These are phyloP conservation scores for Thalassiosira sp. DNA, from an alignment of 352 stramenopile genomes.

Conservation along the genomic window DNA sequence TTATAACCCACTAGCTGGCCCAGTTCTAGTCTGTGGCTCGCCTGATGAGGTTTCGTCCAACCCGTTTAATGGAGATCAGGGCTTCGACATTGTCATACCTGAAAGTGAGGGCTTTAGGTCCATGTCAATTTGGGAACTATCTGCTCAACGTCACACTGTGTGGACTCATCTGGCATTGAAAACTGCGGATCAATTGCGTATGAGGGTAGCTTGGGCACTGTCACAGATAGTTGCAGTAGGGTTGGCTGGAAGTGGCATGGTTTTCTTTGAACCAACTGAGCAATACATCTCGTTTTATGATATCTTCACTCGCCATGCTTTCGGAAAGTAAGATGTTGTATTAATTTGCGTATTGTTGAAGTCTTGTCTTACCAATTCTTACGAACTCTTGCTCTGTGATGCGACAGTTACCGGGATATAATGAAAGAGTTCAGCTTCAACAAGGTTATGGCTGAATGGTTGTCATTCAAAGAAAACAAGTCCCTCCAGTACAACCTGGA, in stretches of 20 bases:
- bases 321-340: conserved; percentile 59
- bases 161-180: conserved; percentile 58
- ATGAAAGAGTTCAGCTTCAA: conserved; percentile 57
- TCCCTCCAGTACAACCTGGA: conserved; percentile 32
- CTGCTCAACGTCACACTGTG: conserved; percentile 39
- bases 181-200: conserved; percentile 62
- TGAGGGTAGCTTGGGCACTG: conserved; percentile 73
- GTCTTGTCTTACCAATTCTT: background rate
- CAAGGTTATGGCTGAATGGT: conserved; percentile 42
- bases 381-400: no score
- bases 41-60: background rate
- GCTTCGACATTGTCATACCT: conserved; percentile 29
- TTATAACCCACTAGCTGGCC: conserved; percentile 16
- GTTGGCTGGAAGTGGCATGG: background rate
- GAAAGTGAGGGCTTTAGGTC: conserved; percentile 9
- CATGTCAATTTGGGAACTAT: conserved; percentile 8
- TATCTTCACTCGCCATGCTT: conserved; percentile 62
- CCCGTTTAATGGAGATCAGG: conserved; percentile 20
- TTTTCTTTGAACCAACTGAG: conserved; percentile 42
- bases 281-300: conserved; percentile 61
- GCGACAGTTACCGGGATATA: conserved; percentile 30
- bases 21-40: conserved; percentile 15
- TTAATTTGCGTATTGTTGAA: no score
- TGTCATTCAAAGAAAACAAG: conserved; percentile 20
- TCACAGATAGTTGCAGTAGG: conserved; percentile 30